Percentiles rank a stretch among this genome's conserved stretches.
phyloP scores from a whole-genome alignment of 2,329 filamentous ascomycete genomes.

The Paramyrothecium roridum region DNA sequence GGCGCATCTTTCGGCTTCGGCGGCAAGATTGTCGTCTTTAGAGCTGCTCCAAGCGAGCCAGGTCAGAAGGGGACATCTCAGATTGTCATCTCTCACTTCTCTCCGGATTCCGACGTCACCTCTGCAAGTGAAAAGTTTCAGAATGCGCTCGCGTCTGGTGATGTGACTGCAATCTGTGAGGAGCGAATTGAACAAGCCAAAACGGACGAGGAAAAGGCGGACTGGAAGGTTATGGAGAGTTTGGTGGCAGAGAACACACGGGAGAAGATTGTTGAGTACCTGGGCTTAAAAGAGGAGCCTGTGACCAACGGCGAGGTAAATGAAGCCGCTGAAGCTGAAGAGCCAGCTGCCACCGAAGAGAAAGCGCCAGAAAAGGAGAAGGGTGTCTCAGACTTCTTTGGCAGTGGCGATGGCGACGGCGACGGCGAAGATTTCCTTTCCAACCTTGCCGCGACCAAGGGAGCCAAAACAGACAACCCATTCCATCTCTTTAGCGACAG shows the following conservation, averaged over 20 bases:
- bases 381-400: conserved; percentile 77
- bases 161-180: conserved; percentile 77
- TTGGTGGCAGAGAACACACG: conserved; percentile 82
- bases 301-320: conserved; percentile 45
- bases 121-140: conserved; percentile 84
- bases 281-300: conserved; percentile 75
- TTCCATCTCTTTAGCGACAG: conserved; percentile 84
- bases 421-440: conserved; percentile 85
- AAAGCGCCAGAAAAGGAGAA: conserved; percentile 49
- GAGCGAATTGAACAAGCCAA: conserved; percentile 71
- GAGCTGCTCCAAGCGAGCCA: conserved; percentile 52
- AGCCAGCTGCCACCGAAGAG: conserved; percentile 24
- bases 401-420: conserved; percentile 58
- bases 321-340: conserved; percentile 18
- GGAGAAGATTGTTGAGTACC: conserved; percentile 79
- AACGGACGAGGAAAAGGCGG: conserved; percentile 88
- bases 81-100: conserved; percentile 82
- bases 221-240: conserved; percentile 93
- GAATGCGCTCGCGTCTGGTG: conserved; percentile 71
- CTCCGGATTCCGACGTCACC: conserved; percentile 82
- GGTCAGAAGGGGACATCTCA: conserved; percentile 70
- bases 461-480: conserved; percentile 87
- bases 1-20: conserved; percentile 94
- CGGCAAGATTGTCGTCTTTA: conserved; percentile 81
- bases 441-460: conserved; percentile 81